Evolutionary conservation across 2,329 filamentous ascomycete species (phyloP).

Genomic region (Aspergillus pseudoterreus): DNA sequence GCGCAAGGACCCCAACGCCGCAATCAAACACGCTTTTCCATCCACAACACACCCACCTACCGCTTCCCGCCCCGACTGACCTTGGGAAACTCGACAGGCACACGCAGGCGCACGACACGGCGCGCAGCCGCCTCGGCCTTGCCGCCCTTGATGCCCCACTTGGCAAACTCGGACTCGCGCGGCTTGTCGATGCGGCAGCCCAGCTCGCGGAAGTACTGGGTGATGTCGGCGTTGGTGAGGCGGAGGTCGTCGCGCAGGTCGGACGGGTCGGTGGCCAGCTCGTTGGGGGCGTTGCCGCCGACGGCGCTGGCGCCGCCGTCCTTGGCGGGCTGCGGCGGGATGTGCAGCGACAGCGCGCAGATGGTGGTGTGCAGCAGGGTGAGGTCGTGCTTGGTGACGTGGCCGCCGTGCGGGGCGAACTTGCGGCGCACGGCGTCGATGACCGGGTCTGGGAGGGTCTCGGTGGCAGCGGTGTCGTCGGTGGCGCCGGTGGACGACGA

Average conservation of each 20-base stretch:
- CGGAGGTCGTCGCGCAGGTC: slow-evolving; percentile 45
- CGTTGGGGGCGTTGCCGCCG: slow-evolving; percentile 34
- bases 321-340: slow-evolving; percentile 39
- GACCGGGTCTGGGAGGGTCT: slow-evolving; percentile 34
- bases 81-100: slow-evolving; percentile 83
- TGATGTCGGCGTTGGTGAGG: slow-evolving; percentile 31
- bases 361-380: slow-evolving; percentile 45
- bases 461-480: slow-evolving; percentile 14
- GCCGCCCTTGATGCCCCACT: slow-evolving; percentile 52
- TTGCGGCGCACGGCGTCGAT: slow-evolving; percentile 40
- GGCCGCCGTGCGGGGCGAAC: slow-evolving; percentile 36
- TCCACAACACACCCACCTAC: neutral
- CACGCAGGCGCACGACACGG: slow-evolving; percentile 64
- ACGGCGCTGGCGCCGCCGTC: slow-evolving; percentile 34
- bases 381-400: slow-evolving; percentile 36
- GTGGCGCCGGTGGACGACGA: slow-evolving; percentile 22
- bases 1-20: neutral
- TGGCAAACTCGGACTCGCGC: slow-evolving; percentile 38
- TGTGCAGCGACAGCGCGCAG: slow-evolving; percentile 44
- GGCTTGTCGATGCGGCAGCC: slow-evolving; percentile 44
- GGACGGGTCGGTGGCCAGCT: slow-evolving; percentile 41
- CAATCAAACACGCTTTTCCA: too few species aligned
- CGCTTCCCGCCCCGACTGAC: slow-evolving; percentile 38
- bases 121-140: slow-evolving; percentile 54
- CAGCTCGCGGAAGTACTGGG: slow-evolving; percentile 45